A percentile compares a stretch with the other conserved stretches of the same genome.
These are phyloP conservation scores for Alternaria atra DNA, from an alignment of 2,329 filamentous ascomycete species.

Conservation along the genomic window DNA sequence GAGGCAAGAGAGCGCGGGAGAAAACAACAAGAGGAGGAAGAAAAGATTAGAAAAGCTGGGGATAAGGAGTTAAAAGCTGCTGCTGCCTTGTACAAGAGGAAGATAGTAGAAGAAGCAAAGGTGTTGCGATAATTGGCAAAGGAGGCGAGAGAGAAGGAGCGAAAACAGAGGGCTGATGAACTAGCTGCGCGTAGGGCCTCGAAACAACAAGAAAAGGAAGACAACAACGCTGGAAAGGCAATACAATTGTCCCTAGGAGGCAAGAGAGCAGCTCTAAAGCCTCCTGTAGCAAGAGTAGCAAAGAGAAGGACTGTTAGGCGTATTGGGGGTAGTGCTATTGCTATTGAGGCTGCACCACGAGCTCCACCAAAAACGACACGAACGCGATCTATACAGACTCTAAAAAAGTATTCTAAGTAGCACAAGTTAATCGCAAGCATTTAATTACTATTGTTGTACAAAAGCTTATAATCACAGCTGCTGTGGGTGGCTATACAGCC, in stretches of 20 bases:
- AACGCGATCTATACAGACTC: not conserved
- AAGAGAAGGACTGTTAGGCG: not conserved
- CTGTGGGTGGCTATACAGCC: not conserved
- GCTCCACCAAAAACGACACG: not conserved
- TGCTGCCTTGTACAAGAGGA: not conserved
- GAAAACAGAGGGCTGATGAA: not conserved
- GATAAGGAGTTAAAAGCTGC: not conserved
- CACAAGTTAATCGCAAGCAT: not conserved
- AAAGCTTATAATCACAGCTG: not conserved
- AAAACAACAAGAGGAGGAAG: not conserved
- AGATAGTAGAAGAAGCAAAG: not conserved
- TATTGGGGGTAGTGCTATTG: not conserved
- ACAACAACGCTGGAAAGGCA: not conserved
- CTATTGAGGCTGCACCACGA: not conserved
- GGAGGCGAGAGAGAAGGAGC: not conserved
- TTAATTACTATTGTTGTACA: not conserved
- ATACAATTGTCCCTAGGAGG: not conserved
- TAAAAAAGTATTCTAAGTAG: conserved; percentile 2
- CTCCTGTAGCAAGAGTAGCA: not conserved
- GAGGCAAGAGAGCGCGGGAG: not conserved
- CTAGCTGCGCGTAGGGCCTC: not conserved
- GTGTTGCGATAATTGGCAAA: not conserved
- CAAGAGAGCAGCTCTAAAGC: not conserved
- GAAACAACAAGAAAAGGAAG: not conserved
- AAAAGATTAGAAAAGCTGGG: not conserved